A percentile compares a stretch with the other conserved stretches of the same genome.
Conservation (phyloP, 169 alveolate species). For the Eimeria zaria region DNA sequence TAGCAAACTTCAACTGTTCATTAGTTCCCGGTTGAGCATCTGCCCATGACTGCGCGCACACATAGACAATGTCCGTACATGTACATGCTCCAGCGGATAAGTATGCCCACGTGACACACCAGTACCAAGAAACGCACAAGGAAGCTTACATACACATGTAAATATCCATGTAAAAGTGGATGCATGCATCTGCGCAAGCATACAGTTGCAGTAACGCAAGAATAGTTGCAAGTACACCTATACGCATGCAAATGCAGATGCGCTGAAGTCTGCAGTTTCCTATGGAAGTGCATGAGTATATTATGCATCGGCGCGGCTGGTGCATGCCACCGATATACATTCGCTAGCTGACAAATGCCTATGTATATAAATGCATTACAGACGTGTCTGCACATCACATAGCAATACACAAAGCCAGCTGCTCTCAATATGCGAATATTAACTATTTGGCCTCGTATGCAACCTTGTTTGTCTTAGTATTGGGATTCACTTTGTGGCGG, state of each 20-base stretch:
- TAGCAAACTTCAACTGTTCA: neutral
- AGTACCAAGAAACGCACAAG: neutral
- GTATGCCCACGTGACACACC: neutral
- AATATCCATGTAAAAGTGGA: neutral
- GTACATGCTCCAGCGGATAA: neutral
- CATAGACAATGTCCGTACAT: neutral
- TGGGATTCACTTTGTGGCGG: neutral
- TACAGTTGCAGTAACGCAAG: too few relatives aligned
- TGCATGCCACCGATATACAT: neutral
- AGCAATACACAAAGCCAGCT: neutral
- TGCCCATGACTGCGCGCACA: neutral
- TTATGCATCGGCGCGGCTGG: neutral
- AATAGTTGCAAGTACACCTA: neutral
- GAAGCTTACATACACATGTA: neutral
- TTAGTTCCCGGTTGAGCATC: neutral
- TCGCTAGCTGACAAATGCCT: neutral
- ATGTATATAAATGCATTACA: neutral
- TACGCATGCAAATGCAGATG: neutral
- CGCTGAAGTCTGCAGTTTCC: neutral
- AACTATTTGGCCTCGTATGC: neutral
- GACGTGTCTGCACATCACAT: neutral
- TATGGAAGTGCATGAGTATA: neutral
- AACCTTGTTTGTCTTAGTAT: neutral
- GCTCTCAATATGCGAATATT: neutral
- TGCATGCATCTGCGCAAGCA: too few relatives aligned